Percentiles rank a stretch among this genome's conserved stretches.
Conservation (phyloP, 495 filamentous ascomycete genomes). For the Usnea hakonensis region DNA sequence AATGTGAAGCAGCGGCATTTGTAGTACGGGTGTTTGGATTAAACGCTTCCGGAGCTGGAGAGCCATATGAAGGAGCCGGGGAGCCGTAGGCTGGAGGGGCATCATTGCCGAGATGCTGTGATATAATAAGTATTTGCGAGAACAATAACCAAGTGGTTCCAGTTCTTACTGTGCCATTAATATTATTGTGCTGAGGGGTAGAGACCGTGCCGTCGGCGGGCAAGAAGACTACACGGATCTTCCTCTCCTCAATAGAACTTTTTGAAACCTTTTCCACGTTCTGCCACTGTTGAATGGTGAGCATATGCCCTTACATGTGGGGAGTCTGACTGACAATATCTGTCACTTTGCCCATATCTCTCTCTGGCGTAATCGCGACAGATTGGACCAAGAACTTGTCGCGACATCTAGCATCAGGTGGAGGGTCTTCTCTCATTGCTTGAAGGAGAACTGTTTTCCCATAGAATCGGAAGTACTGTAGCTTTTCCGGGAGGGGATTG, state of each 20-base stretch:
- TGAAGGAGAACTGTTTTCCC: slow-evolving; percentile 70
- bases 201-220: slow-evolving; percentile 43
- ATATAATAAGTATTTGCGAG: background rate
- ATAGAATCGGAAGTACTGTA: slow-evolving; percentile 3
- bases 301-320: slow-evolving; percentile 16
- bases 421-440: slow-evolving; percentile 93
- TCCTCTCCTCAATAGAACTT: slow-evolving; percentile 75
- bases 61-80: slow-evolving; percentile 45
- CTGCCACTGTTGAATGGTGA: slow-evolving; percentile 54
- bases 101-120: slow-evolving; percentile 31
- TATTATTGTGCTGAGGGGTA: slow-evolving; percentile 35
- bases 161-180: slow-evolving; percentile 41
- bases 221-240: slow-evolving; percentile 88
- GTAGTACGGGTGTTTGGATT: slow-evolving; percentile 26
- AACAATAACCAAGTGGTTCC: background rate
- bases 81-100: slow-evolving; percentile 52
- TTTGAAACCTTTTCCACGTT: slow-evolving; percentile 70
- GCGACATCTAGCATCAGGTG: slow-evolving; percentile 76
- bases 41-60: slow-evolving; percentile 38
- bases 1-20: slow-evolving; percentile 11
- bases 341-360: slow-evolving; percentile 69
- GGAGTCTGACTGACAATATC: slow-evolving; percentile 57
- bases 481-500: slow-evolving; percentile 9
- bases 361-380: slow-evolving; percentile 72
- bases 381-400: slow-evolving; percentile 99